Percentiles rank a stretch among this genome's conserved stretches.
Conservation (phyloP, 805 yeast genomes). For the Hanseniaspora guilliermondii region DNA sequence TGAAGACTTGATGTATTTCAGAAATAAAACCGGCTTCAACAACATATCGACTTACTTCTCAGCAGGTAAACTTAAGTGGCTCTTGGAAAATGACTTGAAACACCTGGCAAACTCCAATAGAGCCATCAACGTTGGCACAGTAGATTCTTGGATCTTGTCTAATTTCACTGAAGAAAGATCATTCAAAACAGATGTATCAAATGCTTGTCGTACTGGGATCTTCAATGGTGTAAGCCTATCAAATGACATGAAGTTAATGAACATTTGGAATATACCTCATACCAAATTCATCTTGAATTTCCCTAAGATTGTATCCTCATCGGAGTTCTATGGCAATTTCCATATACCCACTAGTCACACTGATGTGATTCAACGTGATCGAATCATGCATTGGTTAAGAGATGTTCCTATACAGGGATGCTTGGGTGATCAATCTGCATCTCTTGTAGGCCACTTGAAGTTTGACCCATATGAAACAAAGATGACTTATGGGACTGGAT, state of each 20-base stretch:
- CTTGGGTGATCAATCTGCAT: slow-evolving; percentile 88
- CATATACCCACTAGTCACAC: slow-evolving; percentile 28
- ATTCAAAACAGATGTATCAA: slow-evolving; percentile 76
- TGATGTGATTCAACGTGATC: slow-evolving; percentile 21
- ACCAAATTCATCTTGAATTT: background rate
- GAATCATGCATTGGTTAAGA: slow-evolving; percentile 18
- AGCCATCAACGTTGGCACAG: slow-evolving; percentile 74
- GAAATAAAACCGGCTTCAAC: slow-evolving; percentile 69
- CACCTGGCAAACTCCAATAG: slow-evolving; percentile 58
- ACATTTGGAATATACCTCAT: slow-evolving; percentile 46
- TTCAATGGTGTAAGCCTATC: slow-evolving; percentile 66
- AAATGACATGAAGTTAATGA: slow-evolving; percentile 64
- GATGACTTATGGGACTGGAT: slow-evolving; percentile 94
- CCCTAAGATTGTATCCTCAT: slow-evolving; percentile 54
- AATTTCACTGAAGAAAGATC: slow-evolving; percentile 60
- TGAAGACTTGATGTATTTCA: slow-evolving; percentile 45
- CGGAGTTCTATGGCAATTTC: slow-evolving; percentile 55
- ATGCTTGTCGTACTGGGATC: slow-evolving; percentile 83
- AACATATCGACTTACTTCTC: slow-evolving; percentile 75
- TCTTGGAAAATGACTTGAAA: slow-evolving; percentile 61
- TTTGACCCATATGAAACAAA: slow-evolving; percentile 75
- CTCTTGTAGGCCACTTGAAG: slow-evolving; percentile 85
- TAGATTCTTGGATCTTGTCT: slow-evolving; percentile 87
- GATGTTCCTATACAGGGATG: slow-evolving; percentile 77
- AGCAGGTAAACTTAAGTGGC: slow-evolving; percentile 81